These are phyloP conservation scores for Yamadazyma tumulicola DNA, from an alignment of 805 yeast species.

Conservation along the genomic window DNA sequence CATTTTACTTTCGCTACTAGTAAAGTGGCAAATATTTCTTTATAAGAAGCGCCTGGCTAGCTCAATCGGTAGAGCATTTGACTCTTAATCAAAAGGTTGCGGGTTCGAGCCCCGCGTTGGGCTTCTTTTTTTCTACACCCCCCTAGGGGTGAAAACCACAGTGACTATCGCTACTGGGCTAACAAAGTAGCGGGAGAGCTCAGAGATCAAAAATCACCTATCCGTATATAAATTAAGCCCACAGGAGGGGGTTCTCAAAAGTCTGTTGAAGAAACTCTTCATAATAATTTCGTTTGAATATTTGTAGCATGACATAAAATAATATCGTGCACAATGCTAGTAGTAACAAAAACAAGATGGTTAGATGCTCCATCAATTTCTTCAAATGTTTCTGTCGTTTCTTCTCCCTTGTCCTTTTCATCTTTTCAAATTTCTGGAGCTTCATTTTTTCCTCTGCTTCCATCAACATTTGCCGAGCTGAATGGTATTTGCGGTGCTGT, in stretches of 20 bases:
- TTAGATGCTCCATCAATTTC: conserved; percentile 7
- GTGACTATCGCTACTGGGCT: too few species aligned
- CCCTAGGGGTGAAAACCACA: too few species aligned
- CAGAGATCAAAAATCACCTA: too few species aligned
- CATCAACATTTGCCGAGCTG: conserved; percentile 9
- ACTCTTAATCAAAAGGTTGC: conserved; percentile 30
- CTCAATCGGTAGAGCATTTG: conserved; percentile 30
- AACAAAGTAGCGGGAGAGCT: too few species aligned
- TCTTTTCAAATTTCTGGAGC: conserved; percentile 5
- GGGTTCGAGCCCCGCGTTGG: conserved; percentile 34
- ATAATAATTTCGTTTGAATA: conserved; percentile 7
- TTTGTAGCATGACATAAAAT: conserved; percentile 10
- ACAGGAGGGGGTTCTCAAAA: too few species aligned
- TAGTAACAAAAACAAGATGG: conserved; percentile 10
- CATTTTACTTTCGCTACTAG: too few species aligned
- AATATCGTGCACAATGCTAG: conserved; percentile 9
- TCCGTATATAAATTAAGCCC: too few species aligned
- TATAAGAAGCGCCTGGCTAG: conserved; percentile 17
- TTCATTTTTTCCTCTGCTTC: conserved; percentile 11
- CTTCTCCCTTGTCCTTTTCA: conserved; percentile 6
- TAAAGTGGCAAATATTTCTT: too few species aligned
- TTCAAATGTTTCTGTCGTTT: conserved; percentile 7
- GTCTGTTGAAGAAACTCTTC: neutral
- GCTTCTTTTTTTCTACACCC: conserved; percentile 10
- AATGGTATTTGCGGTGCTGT: conserved; percentile 16